phyloP scores from a whole-genome alignment of 441 rosid species.

The Dalechampia spathulata region DNA sequence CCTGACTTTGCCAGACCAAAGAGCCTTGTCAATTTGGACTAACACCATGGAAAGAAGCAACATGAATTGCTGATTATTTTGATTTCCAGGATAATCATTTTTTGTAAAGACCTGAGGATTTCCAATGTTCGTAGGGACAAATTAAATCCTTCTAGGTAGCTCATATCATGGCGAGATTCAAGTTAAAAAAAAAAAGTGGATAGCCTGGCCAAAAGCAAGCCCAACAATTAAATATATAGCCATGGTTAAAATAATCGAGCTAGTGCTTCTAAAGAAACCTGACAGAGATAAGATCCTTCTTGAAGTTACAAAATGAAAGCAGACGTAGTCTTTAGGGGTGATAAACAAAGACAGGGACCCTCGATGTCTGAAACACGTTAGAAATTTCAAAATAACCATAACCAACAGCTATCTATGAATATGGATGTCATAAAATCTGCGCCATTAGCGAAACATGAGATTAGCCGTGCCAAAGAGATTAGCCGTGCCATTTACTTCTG shows the following conservation, averaged over 20 bases:
- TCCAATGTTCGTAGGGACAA: neutral
- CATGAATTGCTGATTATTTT: neutral
- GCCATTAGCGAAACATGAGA: neutral
- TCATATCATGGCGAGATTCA: neutral
- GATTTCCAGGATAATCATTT: too few species aligned
- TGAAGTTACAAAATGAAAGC: slow-evolving; percentile 9
- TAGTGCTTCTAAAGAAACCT: neutral
- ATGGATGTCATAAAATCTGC: slow-evolving; percentile 1
- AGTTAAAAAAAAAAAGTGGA: neutral
- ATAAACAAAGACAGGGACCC: slow-evolving; percentile 4
- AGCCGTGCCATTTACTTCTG: neutral
- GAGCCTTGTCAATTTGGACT: neutral
- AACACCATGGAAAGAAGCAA: too few species aligned
- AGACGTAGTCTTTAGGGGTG: slow-evolving; percentile 11
- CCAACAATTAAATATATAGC: too few species aligned
- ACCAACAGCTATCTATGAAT: slow-evolving; percentile 2
- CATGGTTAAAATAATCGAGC: neutral
- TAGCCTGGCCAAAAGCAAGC: neutral
- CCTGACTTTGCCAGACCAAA: neutral
- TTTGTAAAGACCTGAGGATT: too few species aligned
- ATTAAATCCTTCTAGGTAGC: neutral
- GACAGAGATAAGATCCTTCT: slow-evolving; percentile 13
- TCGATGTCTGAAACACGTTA: slow-evolving; percentile 13
- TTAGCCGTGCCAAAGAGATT: neutral
- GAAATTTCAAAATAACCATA: neutral